Conservation (phyloP, 176 grass and related monocot genomes). For the Ensete glaucum region DNA sequence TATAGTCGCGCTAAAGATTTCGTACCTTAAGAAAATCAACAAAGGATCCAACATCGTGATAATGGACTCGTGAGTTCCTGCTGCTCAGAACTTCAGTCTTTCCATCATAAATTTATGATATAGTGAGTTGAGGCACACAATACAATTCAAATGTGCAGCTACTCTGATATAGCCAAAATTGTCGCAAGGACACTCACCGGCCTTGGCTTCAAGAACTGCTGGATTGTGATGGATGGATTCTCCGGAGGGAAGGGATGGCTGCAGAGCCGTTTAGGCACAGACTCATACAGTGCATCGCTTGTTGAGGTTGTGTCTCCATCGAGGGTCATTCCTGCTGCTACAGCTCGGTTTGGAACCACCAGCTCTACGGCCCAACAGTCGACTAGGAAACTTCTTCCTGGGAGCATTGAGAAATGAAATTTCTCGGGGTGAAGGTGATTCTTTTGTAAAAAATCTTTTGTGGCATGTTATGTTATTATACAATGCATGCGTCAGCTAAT, state of each 20-base stretch:
- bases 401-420: conserved; percentile 14
- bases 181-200: conserved; percentile 55
- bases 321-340: conserved; percentile 44
- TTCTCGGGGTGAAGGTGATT: too few relatives aligned
- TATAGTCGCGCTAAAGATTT: conserved; percentile 76
- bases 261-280: conserved; percentile 60
- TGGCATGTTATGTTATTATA: too few relatives aligned
- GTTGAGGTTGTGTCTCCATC: conserved; percentile 70
- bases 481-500: too few relatives aligned
- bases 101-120: too few relatives aligned
- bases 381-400: conserved; percentile 63
- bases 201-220: conserved; percentile 76
- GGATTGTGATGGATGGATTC: conserved; percentile 74
- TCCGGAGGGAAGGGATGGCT: conserved; percentile 73
- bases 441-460: too few relatives aligned
- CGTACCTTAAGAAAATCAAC: conserved; percentile 70
- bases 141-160: conserved; percentile 30
- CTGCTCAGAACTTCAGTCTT: too few relatives aligned
- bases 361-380: conserved; percentile 31
- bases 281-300: conserved; percentile 42
- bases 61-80: conserved; percentile 74
- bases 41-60: conserved; percentile 76
- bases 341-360: conserved; percentile 38
- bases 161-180: conserved; percentile 52
- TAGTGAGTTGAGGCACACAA: too few relatives aligned